Evolutionary conservation across 1,284 basidiomycete species (phyloP).

Genomic region (Caloboletus inedulis): DNA sequence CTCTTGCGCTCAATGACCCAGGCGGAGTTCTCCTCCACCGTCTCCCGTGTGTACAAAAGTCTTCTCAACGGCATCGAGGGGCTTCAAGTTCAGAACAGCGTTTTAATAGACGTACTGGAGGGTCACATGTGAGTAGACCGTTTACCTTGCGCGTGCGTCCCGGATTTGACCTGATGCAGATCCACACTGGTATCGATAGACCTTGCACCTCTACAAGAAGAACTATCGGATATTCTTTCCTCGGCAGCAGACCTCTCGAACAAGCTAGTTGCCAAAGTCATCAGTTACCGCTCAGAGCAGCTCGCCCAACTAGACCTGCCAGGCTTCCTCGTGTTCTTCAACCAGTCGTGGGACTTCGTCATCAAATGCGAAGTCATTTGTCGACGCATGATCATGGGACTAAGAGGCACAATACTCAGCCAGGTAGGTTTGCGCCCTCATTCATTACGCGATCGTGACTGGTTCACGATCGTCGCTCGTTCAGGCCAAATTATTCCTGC

Average conservation of each 20-base stretch:
- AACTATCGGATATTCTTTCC: slow-evolving; percentile 70
- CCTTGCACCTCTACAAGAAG: slow-evolving; percentile 49
- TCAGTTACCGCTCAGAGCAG: slow-evolving; percentile 74
- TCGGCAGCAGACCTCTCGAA: slow-evolving; percentile 85
- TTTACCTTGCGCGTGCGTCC: background rate
- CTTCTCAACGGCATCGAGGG: slow-evolving; percentile 73
- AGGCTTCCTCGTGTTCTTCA: slow-evolving; percentile 81
- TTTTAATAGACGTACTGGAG: slow-evolving; percentile 62
- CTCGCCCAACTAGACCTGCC: slow-evolving; percentile 71
- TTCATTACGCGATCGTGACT: background rate
- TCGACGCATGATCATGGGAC: slow-evolving; percentile 86
- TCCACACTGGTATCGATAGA: slow-evolving; percentile 39
- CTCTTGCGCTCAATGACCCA: slow-evolving; percentile 70
- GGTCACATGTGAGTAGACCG: slow-evolving; percentile 40
- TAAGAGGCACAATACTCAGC: slow-evolving; percentile 79
- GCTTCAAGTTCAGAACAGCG: slow-evolving; percentile 61
- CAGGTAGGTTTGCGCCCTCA: slow-evolving; percentile 49
- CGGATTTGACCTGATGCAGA: slow-evolving; percentile 23
- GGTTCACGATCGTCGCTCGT: slow-evolving; percentile 1
- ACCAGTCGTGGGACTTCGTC: slow-evolving; percentile 87
- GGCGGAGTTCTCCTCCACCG: slow-evolving; percentile 61
- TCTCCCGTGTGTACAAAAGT: slow-evolving; percentile 61
- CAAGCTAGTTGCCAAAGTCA: slow-evolving; percentile 72
- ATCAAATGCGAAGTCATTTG: slow-evolving; percentile 82
- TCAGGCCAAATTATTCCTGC: slow-evolving; percentile 84